Base-by-base conservation (phyloP, 192 early-diverging fungal species). In the Geranomyces variabilis region DNA sequence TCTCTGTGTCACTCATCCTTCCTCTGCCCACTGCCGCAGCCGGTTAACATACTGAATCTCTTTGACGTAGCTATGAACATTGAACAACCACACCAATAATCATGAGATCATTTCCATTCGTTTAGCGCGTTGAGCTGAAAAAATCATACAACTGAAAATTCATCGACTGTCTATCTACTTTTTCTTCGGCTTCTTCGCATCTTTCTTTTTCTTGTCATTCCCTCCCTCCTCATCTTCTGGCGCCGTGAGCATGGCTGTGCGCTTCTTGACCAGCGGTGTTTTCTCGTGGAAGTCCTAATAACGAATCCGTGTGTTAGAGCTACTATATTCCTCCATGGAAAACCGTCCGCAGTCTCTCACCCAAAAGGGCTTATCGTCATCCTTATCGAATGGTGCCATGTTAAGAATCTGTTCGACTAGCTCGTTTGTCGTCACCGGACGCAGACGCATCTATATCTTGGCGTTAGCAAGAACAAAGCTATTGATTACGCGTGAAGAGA, bases 281-380 rank as follows among this genome's bases (percentile, higher is more conserved):
- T 84, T 86, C 64, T 86, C 84, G 34, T 71, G 75, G 69, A 77
- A 86, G 45, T 86, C 84, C 84, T 86, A 44, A 17, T 6, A 62
- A 22, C 48, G 28, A 47, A 30, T 17, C 21, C 10, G 13, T 15
- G 17, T 36, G 68, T 5, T 53, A 69, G 19, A 10, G 46, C 14
- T 10, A 63, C 28, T 19, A 47, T 47, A 19, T 63, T 7, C 61
- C 12, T 24, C 17, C 41, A 68, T 51, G 33, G 1, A 7, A 7
- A 15, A 1, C n/a, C n/a, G n/a, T n/a, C n/a, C n/a, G n/a, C 22
- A 41, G 13, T 15, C 21, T 22, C 69, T 61, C 74, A 86, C 84
- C 76, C 74, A 77, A 70, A 77, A 83, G 22, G 74, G 60, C 49
- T 79, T 75, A 47, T 79, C 76, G 61, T 86, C 85, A 29, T 83